Evolutionary conservation across 2,329 filamentous ascomycete species (phyloP), one percentile per base, ranked within the genome.

Genomic region (Volutella citrinella): DNA sequence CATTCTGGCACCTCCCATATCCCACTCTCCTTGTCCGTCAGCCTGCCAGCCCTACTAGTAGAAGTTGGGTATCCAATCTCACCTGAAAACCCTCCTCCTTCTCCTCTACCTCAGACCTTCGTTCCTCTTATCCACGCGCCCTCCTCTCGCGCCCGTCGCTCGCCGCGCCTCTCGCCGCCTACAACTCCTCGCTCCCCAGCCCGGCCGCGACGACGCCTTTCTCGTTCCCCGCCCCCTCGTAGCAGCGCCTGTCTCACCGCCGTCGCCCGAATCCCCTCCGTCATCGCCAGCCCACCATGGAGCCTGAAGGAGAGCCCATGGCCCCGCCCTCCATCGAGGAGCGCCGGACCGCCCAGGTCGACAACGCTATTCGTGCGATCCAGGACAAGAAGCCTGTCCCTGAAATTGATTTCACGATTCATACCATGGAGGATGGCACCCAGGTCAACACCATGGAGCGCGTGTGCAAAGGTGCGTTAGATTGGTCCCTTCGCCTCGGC

Each of bases 361-460:
- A 95, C 69, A 91, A 88, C 78, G 85, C 87, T 53, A 84, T 91
- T 58, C 87, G 87, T 63, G 93, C 93, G 42, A 89, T 98, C 57
- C 82, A 83, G 63, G 81, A 96, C 56, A 97, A 97, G 83, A 91
- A 86, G 72, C 90, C 91, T 34, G 76, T 94, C 31, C 93, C 93
- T 38, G 91, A 97, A 74, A 97, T 98, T 57, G 93, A 98, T 72
- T 98, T 98, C 64, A 94, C 88, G 36, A 81, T 98, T 58, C 93
- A 98, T 66, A 93, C 86, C 44, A 96, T 97, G 91, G 93, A 98
- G 65, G 93, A 98, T 73, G 88, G 87, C 59, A 82, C 79, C 34
- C 88, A 95, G 70, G 93, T 98, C 61, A 97, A 80, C 79, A 98
- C 93, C 43, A 69, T 85, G 61, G 93, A 98, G 69, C 80, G 93